phyloP scores from a whole-genome alignment of 2,329 filamentous ascomycete species.

The Bisporella sp. region DNA sequence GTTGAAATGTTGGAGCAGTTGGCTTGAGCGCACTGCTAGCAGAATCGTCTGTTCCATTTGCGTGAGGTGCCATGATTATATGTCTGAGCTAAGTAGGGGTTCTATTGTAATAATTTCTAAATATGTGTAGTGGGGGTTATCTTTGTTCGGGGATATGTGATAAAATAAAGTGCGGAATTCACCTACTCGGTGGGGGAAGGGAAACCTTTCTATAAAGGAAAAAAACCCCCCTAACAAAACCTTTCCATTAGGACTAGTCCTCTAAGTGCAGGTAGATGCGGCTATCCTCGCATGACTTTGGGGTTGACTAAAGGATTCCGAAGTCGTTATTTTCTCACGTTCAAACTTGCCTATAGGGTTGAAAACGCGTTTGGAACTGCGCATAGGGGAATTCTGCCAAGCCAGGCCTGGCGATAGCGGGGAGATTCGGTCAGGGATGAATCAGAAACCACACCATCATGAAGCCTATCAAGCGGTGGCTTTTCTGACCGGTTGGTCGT shows the following conservation, averaged over 20 bases:
- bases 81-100: neutral
- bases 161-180: neutral
- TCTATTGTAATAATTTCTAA: neutral
- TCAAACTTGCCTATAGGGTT: constrained; percentile 20
- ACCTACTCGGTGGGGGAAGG: no score
- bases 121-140: neutral
- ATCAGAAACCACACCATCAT: no score
- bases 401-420: neutral
- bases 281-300: neutral
- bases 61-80: constrained; percentile 50
- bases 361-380: neutral
- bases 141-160: neutral
- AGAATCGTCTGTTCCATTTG: constrained; percentile 33
- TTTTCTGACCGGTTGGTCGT: no score
- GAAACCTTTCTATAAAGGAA: no score
- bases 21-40: constrained; percentile 28
- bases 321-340: constrained; percentile 3
- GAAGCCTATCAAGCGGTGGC: no score
- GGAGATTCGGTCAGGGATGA: neutral
- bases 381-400: neutral
- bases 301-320: constrained; percentile 2
- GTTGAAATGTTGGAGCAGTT: constrained; percentile 26
- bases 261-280: constrained; percentile 10
- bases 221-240: no score
- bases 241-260: constrained; percentile 4